phyloP scores from a whole-genome alignment of 345 rosid genomes.

The Erodium maritimum region DNA sequence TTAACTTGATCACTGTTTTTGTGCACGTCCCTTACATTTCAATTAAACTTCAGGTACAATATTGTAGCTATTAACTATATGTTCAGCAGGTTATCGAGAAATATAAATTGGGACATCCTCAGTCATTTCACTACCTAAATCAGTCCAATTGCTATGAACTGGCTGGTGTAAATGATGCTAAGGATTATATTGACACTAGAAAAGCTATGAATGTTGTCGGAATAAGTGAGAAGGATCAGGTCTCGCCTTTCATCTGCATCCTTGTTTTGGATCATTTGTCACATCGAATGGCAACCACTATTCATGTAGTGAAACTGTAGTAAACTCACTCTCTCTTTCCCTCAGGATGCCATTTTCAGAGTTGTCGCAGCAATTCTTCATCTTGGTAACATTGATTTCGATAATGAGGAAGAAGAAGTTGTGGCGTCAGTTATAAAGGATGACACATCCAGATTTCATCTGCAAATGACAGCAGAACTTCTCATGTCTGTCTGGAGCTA shows the following conservation, averaged over 20 bases:
- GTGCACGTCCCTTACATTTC: slow-evolving; percentile 1
- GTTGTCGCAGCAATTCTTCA: slow-evolving; percentile 88
- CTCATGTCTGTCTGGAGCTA: slow-evolving; percentile 41
- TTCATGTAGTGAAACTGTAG: slow-evolving; percentile 1
- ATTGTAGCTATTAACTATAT: slow-evolving; percentile 14
- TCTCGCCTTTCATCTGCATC: slow-evolving; percentile 17
- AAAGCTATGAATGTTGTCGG: slow-evolving; percentile 88
- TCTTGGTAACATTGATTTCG: slow-evolving; percentile 71
- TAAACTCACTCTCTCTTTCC: slow-evolving; percentile 7
- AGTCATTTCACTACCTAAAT: slow-evolving; percentile 86
- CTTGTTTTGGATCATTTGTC: slow-evolving; percentile 4
- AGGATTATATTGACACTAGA: slow-evolving; percentile 63
- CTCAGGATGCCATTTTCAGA: slow-evolving; percentile 72
- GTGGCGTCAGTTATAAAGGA: slow-evolving; percentile 59
- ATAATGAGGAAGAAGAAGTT: slow-evolving; percentile 46
- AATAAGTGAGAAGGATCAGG: slow-evolving; percentile 70
- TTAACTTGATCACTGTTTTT: slow-evolving; percentile 8
- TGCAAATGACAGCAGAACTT: slow-evolving; percentile 62
- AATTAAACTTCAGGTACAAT: slow-evolving; percentile 3
- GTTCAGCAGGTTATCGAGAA: slow-evolving; percentile 58
- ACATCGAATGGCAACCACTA: not conserved
- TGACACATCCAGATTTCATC: slow-evolving; percentile 57
- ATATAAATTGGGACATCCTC: slow-evolving; percentile 72
- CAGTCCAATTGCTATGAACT: slow-evolving; percentile 77
- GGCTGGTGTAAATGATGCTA: slow-evolving; percentile 61